Base-by-base conservation (phyloP, 306 rosid species). In the Prunus dulcis region DNA sequence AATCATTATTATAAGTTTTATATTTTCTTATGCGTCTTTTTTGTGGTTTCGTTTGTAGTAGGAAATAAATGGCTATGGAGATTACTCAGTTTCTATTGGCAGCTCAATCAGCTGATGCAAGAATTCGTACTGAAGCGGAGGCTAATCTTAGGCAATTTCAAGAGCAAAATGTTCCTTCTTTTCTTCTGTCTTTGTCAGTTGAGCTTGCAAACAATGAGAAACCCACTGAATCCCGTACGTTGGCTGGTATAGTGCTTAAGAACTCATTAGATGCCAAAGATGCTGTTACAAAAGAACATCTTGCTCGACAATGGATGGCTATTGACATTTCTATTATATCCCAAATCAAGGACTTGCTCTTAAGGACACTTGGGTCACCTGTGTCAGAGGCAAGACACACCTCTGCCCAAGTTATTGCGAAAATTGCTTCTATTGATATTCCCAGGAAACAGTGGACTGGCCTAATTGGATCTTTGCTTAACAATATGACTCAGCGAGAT, bases 231-330 rank as follows among this genome's bases (percentile, higher is more conserved):
- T 82, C 85, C 63, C 85, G 85, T 23, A 72, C 72, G 45, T 74
- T 82, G 68, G 82, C 85, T 34, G 85, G 85, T 73, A 72, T 82
- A 60, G 74, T 82, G 43, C 75, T 82, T n/a, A 82, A 82, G 85
- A 82, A 82, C 75, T 82, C 82, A 20, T 30, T 82, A 52, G 85
- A 82, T 41, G 81, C 85, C 58, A 82, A 82, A 77, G 85, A 82
- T 82, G 70, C 82, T 66, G 78, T 28, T 72, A 82, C 74, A 67
- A 82, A 72, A 64, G 85, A 82, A 20, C 27, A n/a, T 49, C 85
- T 82, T 67, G 81, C 60, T 28, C 69, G 69, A 17, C 78, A 82
- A 67, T 82, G 85, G 85, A 72, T 82, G 82, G 32, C 57, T 58
- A 63, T 77, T 72, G 85, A 82, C 30, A 20, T 72, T 72, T 73